These are phyloP conservation scores for Madurella fahalii DNA, from an alignment of 2,329 filamentous ascomycete species.

Conservation along the genomic window DNA sequence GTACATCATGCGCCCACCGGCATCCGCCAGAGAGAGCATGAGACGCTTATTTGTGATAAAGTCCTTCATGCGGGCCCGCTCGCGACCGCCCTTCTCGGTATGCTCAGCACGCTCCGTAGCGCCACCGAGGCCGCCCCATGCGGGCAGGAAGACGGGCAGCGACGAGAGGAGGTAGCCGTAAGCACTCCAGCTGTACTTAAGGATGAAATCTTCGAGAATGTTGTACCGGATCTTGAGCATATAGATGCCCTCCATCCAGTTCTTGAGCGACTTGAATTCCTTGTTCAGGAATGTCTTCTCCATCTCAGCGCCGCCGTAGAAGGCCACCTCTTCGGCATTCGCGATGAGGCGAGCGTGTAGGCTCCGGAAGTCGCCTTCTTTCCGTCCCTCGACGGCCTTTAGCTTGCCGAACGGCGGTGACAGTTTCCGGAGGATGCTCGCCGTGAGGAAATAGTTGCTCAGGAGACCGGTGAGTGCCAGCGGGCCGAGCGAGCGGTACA, in stretches of 20 bases:
- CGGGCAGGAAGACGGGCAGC: slow-evolving; percentile 87
- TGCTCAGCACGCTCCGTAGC: slow-evolving; percentile 59
- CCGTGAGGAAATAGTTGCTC: slow-evolving; percentile 91
- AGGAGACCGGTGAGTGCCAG: slow-evolving; percentile 80
- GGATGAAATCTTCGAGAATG: slow-evolving; percentile 95
- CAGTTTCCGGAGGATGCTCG: slow-evolving; percentile 78
- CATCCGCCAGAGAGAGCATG: slow-evolving; percentile 95
- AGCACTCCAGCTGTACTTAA: slow-evolving; percentile 98
- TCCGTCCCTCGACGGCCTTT: slow-evolving; percentile 91
- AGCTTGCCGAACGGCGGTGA: slow-evolving; percentile 96
- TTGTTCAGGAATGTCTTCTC: slow-evolving; percentile 89
- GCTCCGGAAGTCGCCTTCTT: slow-evolving; percentile 91
- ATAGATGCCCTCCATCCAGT: slow-evolving; percentile 98
- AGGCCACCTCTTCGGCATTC: slow-evolving; percentile 96
- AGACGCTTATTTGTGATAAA: slow-evolving; percentile 99
- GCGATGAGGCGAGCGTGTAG: slow-evolving; percentile 89
- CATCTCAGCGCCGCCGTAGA: slow-evolving; percentile 93
- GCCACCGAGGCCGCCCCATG: slow-evolving; percentile 83
- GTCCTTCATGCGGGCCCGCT: slow-evolving; percentile 89
- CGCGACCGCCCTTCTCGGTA: slow-evolving; percentile 53
- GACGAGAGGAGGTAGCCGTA: slow-evolving; percentile 94
- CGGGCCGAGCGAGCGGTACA: slow-evolving; percentile 86
- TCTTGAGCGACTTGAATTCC: slow-evolving; percentile 88
- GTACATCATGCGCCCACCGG: slow-evolving; percentile 98
- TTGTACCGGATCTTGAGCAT: slow-evolving; percentile 97